A percentile compares a stretch with the other conserved stretches of the same genome.
These are phyloP conservation scores for Fusarium circinatum DNA, from an alignment of 2,329 filamentous ascomycete genomes.

Conservation along the genomic window DNA sequence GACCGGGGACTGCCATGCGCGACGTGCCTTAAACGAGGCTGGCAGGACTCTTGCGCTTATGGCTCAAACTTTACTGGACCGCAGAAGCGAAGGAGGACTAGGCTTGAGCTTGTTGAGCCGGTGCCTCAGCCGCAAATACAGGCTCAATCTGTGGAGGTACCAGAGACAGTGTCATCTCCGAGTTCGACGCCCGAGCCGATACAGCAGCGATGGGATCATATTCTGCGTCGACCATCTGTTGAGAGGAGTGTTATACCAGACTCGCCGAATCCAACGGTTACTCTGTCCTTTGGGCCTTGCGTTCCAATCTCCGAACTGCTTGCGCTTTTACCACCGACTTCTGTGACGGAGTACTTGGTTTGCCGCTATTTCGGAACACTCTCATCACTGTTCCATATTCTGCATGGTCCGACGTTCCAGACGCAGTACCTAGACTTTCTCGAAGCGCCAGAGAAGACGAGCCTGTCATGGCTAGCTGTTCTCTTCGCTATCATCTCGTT, in stretches of 20 bases:
- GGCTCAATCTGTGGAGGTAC: background rate
- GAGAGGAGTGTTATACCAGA: background rate
- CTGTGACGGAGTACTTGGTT: conserved; percentile 2
- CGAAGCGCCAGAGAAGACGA: rapidly evolving
- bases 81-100: rapidly evolving
- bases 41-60: conserved; percentile 5
- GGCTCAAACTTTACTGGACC: conserved; percentile 2
- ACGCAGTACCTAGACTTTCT: background rate
- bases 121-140: background rate
- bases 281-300: background rate
- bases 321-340: background rate
- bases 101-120: background rate
- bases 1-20: conserved; percentile 11
- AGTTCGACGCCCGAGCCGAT: conserved; percentile 1
- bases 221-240: background rate
- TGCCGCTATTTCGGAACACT: background rate
- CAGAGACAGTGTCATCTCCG: background rate
- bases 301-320: background rate
- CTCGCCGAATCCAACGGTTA: background rate
- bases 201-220: conserved; percentile 14
- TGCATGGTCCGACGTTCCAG: conserved; percentile 4
- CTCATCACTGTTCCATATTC: conserved; percentile 4
- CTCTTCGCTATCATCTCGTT: background rate
- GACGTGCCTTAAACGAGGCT: conserved; percentile 16
- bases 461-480: conserved; percentile 1